Base-by-base conservation (phyloP, 177 flowering plant species). In the Vitis hybrid region DNA sequence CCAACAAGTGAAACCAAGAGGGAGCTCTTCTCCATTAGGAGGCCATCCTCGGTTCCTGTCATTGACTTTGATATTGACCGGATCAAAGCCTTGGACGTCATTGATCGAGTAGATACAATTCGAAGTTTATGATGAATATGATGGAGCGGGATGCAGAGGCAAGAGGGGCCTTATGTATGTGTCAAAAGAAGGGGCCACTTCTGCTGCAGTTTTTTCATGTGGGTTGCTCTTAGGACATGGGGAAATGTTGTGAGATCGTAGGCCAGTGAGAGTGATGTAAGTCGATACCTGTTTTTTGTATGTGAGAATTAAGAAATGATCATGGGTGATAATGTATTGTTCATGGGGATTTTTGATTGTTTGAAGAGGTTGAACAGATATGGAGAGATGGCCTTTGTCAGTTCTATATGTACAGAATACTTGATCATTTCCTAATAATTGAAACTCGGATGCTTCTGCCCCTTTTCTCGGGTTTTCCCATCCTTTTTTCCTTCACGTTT, bases 31-130 rank as follows among this genome's bases (percentile, higher is more conserved):
- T 80, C 87, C 10, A 66, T 78, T 20, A 72, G 90, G 62, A 81
- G 91, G 75, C 86, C 82, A 1, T 81, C 87, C 2, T 81, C 85
- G 0, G 77, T 89, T 53, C 96, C 97, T 0, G 74, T 90, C 61
- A 86, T 91, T 2, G 84, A 88, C 77, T 90, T 93, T 70, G 91
- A 86, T 65, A 86, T 87, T 18, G 97, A 93, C 67, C 84, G 86
- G 66, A 79, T 83, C 75, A 93, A 90, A 64, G 96, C 98, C 29
- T 71, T 93, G 85, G 98, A 93, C 83, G 90, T 89, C 22, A 93
- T 93, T 39, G 98, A 93, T 71, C 82, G 97, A 68, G 98, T 93
- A 73, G 98, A 91, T 74, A 83, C 85, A 1, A 75, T 92, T 29
- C 73, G 83, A 66, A 78, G 77, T 64, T 55, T 67, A 59, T 79